These are phyloP conservation scores for Eucalyptus regnans DNA, from an alignment of 345 rosid species.

Conservation along the genomic window DNA sequence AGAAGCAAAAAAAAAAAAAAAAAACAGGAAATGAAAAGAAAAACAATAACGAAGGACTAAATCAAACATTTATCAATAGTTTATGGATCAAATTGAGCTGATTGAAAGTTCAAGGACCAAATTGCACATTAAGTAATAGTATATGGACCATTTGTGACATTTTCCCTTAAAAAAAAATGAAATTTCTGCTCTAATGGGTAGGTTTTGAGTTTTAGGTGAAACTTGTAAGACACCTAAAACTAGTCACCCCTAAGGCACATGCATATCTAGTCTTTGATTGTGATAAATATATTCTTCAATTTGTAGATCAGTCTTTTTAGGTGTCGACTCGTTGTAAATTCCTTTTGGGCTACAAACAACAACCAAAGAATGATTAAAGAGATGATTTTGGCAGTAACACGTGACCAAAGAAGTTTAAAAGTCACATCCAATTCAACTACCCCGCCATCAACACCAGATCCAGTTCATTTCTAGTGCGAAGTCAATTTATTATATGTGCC, in stretches of 20 bases:
- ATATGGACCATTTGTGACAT: too few species aligned
- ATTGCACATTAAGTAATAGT: too few species aligned
- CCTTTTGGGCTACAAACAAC: neutral
- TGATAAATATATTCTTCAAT: neutral
- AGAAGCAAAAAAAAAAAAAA: too few species aligned
- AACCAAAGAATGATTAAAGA: neutral
- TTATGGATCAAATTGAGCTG: too few species aligned
- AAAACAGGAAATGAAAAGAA: too few species aligned
- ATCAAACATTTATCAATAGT: too few species aligned
- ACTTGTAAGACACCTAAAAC: neutral
- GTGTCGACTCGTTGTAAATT: neutral
- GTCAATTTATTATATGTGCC: neutral
- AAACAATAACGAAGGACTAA: too few species aligned
- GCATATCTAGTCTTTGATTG: neutral
- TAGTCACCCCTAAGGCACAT: accelerated
- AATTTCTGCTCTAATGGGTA: accelerated
- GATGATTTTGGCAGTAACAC: neutral
- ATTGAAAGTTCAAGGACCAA: too few species aligned
- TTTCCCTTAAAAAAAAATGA: too few species aligned
- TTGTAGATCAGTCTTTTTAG: neutral
- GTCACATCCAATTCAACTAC: neutral
- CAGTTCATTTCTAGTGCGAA: neutral
- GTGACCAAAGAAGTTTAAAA: neutral
- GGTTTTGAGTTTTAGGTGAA: accelerated
- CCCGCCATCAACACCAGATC: neutral